Percentiles rank a stretch among this genome's conserved stretches.
These are phyloP conservation scores for Acanthamoeba healyi DNA, from an alignment of 208 protist genomes.

Conservation along the genomic window DNA sequence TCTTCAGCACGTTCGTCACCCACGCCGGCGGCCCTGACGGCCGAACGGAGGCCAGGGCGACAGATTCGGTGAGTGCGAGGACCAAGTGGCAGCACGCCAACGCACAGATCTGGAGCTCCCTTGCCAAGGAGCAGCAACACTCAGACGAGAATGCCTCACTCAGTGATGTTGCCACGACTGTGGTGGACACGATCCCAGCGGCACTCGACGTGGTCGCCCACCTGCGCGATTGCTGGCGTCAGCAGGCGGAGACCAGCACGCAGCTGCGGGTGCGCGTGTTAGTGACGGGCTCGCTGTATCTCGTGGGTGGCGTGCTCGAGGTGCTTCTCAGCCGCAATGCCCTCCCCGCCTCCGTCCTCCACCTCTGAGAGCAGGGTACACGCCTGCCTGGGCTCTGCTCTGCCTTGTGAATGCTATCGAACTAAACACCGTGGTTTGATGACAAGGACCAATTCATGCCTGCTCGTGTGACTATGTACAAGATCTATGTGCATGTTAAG, in stretches of 20 bases:
- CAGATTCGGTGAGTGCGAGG: not conserved
- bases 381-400: no score
- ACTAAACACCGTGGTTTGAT: no score
- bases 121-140: not conserved
- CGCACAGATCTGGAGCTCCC: not conserved
- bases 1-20: conserved; percentile 67
- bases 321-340: not conserved
- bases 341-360: not conserved
- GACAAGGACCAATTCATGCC: no score
- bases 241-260: not conserved
- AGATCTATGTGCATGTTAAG: no score
- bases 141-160: not conserved
- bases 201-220: not conserved
- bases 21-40: not conserved
- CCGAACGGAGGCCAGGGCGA: not conserved
- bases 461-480: no score
- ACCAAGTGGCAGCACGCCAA: not conserved
- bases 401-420: no score
- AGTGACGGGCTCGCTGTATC: conserved; percentile 69
- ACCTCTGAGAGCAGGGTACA: no score
- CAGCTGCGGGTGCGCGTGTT: not conserved
- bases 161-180: no score
- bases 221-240: not conserved
- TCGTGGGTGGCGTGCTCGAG: conserved; percentile 72
- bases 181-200: conserved; percentile 30